phyloP scores from a whole-genome alignment of 2,329 filamentous ascomycete genomes.

The Calonectria pauciramosa region DNA sequence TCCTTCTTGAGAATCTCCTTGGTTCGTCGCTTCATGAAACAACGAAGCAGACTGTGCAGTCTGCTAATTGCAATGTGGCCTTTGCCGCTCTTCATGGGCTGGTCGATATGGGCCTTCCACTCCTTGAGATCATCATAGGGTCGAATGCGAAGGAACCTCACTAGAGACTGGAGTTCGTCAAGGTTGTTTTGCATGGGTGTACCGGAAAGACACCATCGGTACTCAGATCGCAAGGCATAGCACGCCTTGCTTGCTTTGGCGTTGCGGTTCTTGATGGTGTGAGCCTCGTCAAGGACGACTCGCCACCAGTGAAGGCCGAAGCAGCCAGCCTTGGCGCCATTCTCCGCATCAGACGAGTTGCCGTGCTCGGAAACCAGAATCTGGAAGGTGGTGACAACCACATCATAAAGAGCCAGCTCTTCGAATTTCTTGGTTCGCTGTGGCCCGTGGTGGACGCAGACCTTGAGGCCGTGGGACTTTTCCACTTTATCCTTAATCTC shows the following conservation, averaged over 20 bases:
- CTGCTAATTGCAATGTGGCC: conserved; percentile 91
- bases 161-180: conserved; percentile 93
- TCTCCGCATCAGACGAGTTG: conserved; percentile 71
- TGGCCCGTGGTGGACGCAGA: conserved; percentile 92
- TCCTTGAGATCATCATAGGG: conserved; percentile 88
- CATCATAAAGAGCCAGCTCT: conserved; percentile 87
- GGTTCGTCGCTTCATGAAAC: conserved; percentile 98
- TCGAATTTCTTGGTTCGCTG: conserved; percentile 83
- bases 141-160: conserved; percentile 92
- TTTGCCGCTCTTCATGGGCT: conserved; percentile 89
- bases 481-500: conserved; percentile 90
- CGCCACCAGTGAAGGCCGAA: conserved; percentile 97
- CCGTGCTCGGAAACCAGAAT: conserved; percentile 93
- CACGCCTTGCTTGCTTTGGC: conserved; percentile 95
- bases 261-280: conserved; percentile 98
- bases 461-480: conserved; percentile 77
- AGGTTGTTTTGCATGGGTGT: conserved; percentile 99
- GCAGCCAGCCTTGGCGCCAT: conserved; percentile 81
- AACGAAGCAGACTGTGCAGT: conserved; percentile 86
- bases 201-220: conserved; percentile 95
- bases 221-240: conserved; percentile 86
- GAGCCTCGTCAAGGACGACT: conserved; percentile 94
- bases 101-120: conserved; percentile 93
- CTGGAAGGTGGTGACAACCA: conserved; percentile 97
- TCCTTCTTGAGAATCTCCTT: conserved; percentile 96